Evolutionary conservation across 768 basidiomycete species (phyloP).

Genomic region (Mrakia gelida): DNA sequence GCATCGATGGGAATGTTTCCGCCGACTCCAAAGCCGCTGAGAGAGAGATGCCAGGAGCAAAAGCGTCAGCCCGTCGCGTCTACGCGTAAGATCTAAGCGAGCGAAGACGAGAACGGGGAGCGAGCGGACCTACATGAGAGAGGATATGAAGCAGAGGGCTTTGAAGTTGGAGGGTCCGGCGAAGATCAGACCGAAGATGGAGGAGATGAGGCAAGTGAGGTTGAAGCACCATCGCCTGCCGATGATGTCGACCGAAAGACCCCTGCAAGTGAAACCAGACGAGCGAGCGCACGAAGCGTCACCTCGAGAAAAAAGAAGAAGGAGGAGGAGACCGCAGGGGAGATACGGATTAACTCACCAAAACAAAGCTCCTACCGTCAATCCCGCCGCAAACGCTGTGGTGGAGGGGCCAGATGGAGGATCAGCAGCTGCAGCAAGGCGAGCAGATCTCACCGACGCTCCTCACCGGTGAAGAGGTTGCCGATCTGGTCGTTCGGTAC

Average conservation of each 20-base stretch:
- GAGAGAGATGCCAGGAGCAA: too few species aligned
- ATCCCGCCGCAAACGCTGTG: conserved; percentile 45
- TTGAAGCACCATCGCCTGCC: conserved; percentile 47
- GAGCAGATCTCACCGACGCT: too few species aligned
- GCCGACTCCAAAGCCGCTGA: conserved; percentile 37
- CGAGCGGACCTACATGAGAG: too few species aligned
- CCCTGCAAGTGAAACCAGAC: conserved; percentile 31
- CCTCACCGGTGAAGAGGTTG: conserved; percentile 42
- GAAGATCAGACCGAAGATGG: conserved; percentile 45
- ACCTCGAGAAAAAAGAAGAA: too few species aligned
- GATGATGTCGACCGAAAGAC: conserved; percentile 44
- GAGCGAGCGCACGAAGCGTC: background rate
- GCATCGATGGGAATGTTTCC: conserved; percentile 48
- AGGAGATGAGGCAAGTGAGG: conserved; percentile 43
- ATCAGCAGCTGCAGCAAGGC: too few species aligned
- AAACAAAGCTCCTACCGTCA: conserved; percentile 33
- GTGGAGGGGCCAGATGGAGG: too few species aligned
- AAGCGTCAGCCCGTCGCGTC: too few species aligned
- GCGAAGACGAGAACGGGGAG: too few species aligned
- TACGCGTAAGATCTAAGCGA: too few species aligned
- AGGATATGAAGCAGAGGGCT: conserved; percentile 45
- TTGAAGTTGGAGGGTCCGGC: conserved; percentile 46
- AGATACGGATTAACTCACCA: conserved; percentile 12
- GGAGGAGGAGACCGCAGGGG: too few species aligned
- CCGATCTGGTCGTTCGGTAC: conserved; percentile 37